phyloP scores from a whole-genome alignment of 75 land plant genomes.

The Cunninghamia lanceolata region DNA sequence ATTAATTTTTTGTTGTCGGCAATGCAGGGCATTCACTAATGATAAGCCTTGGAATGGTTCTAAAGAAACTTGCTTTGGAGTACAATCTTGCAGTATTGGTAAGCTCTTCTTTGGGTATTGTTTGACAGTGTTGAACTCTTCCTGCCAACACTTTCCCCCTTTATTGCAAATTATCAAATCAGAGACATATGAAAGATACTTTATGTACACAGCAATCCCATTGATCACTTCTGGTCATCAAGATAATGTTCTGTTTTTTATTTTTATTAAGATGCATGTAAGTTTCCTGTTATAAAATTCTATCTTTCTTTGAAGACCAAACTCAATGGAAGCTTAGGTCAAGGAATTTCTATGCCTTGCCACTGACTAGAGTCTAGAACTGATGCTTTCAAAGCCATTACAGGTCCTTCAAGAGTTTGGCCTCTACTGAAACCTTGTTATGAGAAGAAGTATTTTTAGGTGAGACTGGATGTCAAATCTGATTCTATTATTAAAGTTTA shows the following conservation, averaged over 20 bases:
- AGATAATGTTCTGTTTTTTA: neutral
- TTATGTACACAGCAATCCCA: neutral
- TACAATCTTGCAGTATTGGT: constrained; percentile 73
- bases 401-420: neutral
- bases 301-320: neutral
- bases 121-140: neutral
- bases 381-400: neutral
- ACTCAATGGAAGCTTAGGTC: neutral
- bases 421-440: neutral
- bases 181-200: neutral
- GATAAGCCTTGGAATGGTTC: constrained; percentile 55
- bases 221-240: neutral
- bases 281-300: neutral
- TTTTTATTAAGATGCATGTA: neutral
- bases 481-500: neutral
- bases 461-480: neutral
- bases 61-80: constrained; percentile 71
- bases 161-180: neutral
- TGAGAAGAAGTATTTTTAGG: neutral
- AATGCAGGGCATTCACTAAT: constrained; percentile 75
- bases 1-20: constrained; percentile 8
- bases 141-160: neutral
- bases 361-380: neutral
- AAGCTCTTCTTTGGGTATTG: constrained; percentile 10
- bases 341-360: neutral